phyloP scores from a whole-genome alignment of 352 stramenopile species.

The Pythium aquatile region DNA sequence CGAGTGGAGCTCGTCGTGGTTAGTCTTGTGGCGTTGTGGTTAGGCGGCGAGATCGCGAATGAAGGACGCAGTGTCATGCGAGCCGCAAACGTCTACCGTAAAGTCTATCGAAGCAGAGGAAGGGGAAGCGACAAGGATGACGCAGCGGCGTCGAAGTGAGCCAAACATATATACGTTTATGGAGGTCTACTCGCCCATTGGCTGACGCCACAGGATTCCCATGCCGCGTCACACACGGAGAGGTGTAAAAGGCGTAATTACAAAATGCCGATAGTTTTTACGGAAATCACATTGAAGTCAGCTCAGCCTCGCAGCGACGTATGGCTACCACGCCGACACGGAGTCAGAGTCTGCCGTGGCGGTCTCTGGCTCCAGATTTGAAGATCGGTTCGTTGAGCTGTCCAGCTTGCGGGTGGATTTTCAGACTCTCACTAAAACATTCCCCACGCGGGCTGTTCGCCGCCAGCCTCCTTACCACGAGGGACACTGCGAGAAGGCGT shows the following conservation, averaged over 20 bases:
- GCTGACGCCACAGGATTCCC: neutral
- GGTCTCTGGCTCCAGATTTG: too few relatives aligned
- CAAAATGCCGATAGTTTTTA: neutral
- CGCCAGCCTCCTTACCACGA: too few relatives aligned
- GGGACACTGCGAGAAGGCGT: conserved; percentile 19
- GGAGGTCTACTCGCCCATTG: neutral
- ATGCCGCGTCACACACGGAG: neutral
- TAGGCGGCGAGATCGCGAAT: conserved; percentile 12
- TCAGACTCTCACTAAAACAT: too few relatives aligned
- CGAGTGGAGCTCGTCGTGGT: neutral
- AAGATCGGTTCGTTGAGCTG: too few relatives aligned
- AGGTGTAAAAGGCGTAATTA: neutral
- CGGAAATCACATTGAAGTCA: neutral
- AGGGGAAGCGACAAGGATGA: conserved; percentile 30
- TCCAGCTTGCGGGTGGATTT: too few relatives aligned
- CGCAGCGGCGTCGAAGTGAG: conserved; percentile 24
- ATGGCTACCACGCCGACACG: too few relatives aligned
- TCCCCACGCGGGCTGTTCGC: too few relatives aligned
- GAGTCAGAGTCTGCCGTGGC: too few relatives aligned
- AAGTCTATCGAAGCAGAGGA: neutral
- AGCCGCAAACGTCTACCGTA: neutral
- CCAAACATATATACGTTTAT: conserved; percentile 1
- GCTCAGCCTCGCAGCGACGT: too few relatives aligned
- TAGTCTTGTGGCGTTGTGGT: neutral
- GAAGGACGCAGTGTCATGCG: neutral